Evolutionary conservation across 257 asterid species (phyloP).

Genomic region (Jacaranda copaia): DNA sequence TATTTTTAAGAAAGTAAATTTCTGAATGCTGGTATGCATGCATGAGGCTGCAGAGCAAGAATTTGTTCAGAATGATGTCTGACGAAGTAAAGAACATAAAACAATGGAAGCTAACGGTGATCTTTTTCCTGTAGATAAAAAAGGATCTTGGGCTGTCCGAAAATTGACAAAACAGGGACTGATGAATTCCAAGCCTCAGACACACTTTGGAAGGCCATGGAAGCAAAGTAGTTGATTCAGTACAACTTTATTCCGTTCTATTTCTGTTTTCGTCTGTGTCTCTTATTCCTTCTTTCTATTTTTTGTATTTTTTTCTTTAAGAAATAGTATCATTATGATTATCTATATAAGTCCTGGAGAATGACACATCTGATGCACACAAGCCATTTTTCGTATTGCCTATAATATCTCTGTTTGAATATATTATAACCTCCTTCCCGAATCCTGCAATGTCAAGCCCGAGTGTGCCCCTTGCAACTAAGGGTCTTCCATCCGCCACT

Average conservation of each 20-base stretch:
- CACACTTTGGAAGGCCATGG: conserved; percentile 44
- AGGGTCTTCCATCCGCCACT: background rate
- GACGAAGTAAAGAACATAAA: background rate
- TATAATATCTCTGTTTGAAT: background rate
- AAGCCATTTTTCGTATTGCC: conserved; percentile 11
- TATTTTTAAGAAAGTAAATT: too few relatives aligned
- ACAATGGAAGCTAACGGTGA: background rate
- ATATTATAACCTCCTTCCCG: background rate
- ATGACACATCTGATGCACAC: conserved; percentile 31
- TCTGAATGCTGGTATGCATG: background rate
- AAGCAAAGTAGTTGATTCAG: conserved; percentile 76
- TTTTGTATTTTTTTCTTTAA: too few relatives aligned
- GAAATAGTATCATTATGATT: too few relatives aligned
- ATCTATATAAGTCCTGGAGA: conserved; percentile 51
- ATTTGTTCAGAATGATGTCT: background rate
- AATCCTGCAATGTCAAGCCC: conserved; percentile 39
- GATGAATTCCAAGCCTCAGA: conserved; percentile 54
- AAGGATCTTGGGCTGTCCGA: background rate
- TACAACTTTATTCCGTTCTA: conserved; percentile 51
- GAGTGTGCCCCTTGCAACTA: conserved; percentile 32
- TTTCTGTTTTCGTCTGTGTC: background rate
- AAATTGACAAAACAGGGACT: background rate
- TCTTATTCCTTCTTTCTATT: background rate
- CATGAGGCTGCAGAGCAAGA: background rate
- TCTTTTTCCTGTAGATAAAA: background rate